Evolutionary conservation across 108 stramenopile species (phyloP).

Genomic region (Cyclotella choctawhatcheeana): DNA sequence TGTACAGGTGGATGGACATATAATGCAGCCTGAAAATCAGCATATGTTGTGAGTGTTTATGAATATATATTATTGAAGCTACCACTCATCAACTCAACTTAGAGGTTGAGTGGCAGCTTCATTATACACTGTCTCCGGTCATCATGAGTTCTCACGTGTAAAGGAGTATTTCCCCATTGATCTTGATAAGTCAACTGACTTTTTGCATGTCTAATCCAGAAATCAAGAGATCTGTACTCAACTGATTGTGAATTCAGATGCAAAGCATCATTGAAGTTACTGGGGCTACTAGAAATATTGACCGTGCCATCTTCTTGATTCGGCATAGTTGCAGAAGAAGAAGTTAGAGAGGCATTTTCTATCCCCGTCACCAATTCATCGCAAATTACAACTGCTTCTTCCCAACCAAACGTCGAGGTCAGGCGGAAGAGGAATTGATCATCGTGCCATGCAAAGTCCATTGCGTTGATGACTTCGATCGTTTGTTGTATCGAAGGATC

Average conservation of each 20-base stretch:
- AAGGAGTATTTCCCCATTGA: conserved; percentile 46
- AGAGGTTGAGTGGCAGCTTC: too few species aligned
- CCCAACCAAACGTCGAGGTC: conserved; percentile 45
- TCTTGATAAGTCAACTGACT: conserved; percentile 27
- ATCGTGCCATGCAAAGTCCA: conserved; percentile 19
- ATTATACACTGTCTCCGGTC: too few species aligned
- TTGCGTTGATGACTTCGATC: too few species aligned
- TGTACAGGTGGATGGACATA: conserved; percentile 31
- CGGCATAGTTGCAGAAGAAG: too few species aligned
- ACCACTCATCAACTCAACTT: too few species aligned
- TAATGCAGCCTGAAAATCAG: conserved; percentile 15
- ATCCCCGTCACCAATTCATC: conserved; percentile 5
- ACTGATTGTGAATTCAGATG: not conserved
- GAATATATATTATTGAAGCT: too few species aligned
- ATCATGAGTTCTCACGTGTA: conserved; percentile 13
- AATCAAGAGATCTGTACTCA: not conserved
- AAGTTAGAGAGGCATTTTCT: too few species aligned
- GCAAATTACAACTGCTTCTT: conserved; percentile 33
- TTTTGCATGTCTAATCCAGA: conserved; percentile 7
- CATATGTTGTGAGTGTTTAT: too few species aligned
- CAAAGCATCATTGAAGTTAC: too few species aligned
- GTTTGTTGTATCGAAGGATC: too few species aligned
- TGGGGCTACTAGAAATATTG: too few species aligned
- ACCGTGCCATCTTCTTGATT: too few species aligned
- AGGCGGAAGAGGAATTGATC: conserved; percentile 45